phyloP scores from a whole-genome alignment of 2,329 filamentous ascomycete genomes.

The Alternaria longipes region DNA sequence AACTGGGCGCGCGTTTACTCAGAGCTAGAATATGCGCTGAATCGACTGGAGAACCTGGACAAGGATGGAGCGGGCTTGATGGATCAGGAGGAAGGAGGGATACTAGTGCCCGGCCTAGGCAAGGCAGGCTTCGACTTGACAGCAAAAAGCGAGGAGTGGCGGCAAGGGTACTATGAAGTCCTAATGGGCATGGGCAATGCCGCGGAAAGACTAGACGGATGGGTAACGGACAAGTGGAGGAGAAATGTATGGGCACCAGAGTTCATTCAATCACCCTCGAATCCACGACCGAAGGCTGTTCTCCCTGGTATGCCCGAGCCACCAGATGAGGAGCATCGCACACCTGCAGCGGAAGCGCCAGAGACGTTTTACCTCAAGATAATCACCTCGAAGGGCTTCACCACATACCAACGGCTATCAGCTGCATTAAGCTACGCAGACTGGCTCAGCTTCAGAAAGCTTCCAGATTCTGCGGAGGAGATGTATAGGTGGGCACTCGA shows the following conservation, averaged over 20 bases:
- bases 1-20: conserved; percentile 75
- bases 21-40: conserved; percentile 67
- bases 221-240: conserved; percentile 71
- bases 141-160: conserved; percentile 82
- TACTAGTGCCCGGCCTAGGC: conserved; percentile 44
- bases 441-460: conserved; percentile 81
- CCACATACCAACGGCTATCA: conserved; percentile 78
- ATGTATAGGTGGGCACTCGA: conserved; percentile 81
- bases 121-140: conserved; percentile 72
- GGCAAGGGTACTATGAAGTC: conserved; percentile 83
- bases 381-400: conserved; percentile 81
- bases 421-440: conserved; percentile 85
- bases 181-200: conserved; percentile 79
- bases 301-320: conserved; percentile 70
- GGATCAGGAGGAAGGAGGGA: conserved; percentile 64
- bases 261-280: conserved; percentile 82
- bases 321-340: conserved; percentile 79
- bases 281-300: conserved; percentile 79
- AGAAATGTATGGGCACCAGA: conserved; percentile 74
- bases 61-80: conserved; percentile 73
- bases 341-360: conserved; percentile 70
- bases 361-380: conserved; percentile 84
- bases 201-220: conserved; percentile 83
- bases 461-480: conserved; percentile 70
- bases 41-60: conserved; percentile 72